phyloP scores from a whole-genome alignment of 257 asterid species.

The Solanum habrochaites region DNA sequence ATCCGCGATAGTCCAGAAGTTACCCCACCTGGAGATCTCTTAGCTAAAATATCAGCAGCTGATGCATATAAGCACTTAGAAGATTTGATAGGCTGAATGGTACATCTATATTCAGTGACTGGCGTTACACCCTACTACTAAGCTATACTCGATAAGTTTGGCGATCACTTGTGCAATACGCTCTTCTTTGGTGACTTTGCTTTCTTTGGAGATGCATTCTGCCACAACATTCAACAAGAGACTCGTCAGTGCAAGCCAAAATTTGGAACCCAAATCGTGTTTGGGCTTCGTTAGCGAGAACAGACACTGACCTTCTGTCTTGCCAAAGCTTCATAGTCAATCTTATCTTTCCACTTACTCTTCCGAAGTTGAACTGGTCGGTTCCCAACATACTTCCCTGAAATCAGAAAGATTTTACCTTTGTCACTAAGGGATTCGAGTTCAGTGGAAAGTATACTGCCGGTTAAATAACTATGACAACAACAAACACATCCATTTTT shows the following conservation, averaged over 20 bases:
- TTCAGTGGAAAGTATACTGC: neutral
- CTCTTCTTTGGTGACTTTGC: neutral
- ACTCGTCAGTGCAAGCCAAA: neutral
- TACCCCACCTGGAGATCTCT: no score
- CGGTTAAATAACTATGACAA: neutral
- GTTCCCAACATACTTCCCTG: constrained; percentile 90
- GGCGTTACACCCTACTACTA: neutral
- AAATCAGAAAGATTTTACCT: neutral
- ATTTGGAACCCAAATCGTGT: no score
- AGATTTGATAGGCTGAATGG: neutral
- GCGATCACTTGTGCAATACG: neutral
- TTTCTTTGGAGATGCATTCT: constrained; percentile 3
- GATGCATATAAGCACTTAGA: no score
- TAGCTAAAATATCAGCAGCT: no score
- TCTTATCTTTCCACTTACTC: constrained; percentile 92
- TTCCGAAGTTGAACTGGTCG: constrained; percentile 89
- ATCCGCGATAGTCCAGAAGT: no score
- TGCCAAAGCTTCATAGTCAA: constrained; percentile 48
- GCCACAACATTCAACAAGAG: neutral
- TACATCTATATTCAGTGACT: neutral
- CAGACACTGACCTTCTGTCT: constrained; percentile 54
- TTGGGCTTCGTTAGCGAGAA: neutral
- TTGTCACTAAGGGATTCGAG: neutral
- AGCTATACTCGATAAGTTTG: neutral
- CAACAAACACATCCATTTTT: neutral